Base-by-base conservation (phyloP, 2,329 filamentous ascomycete genomes). In the Clarireedia sp. region DNA sequence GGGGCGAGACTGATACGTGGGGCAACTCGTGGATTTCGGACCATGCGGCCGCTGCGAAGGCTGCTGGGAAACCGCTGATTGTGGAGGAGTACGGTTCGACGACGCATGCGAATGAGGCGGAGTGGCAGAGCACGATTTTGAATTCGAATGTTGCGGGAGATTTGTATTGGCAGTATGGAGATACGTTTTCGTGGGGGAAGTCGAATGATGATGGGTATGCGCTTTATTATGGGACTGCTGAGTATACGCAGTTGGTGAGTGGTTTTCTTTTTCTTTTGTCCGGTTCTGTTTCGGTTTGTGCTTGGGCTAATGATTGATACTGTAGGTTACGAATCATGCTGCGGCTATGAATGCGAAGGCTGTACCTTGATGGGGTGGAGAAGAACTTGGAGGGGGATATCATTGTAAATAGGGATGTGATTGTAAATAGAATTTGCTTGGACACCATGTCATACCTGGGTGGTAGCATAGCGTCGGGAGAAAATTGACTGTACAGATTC, bases 21-120 rank as follows among this genome's bases (percentile, higher is more conserved):
- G 78, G 76, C 8, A 71, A 72, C 46, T 66, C 67, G 7, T 80
- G 77, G 77, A 72, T 78, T 54, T 63, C 63, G 5, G 66, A 71
- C 2, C 77, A 81, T 59, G 75, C 68, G 6, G 65, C 64, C 21
- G 66, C 68, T 6, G 73, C 71, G 40, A 57, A 63, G 23, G 59
- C 67, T 33, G 62, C 71, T 23, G 70, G 69, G 21, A 76, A 75
- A 56, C 72, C 72, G 3, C 69, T 70, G 41, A 58, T 74, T 14
- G 62, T 71, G 37, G 72, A 74, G 54, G 72, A 74, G 55, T 74
- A 73, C 43, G 72, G 72, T 3, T 51, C 60, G 12, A n/a, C 41
- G 3, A 62, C 59, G 9, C 55, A 64, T 45, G 46, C 59, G 4
- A 47, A 56, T 33, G 60, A 65, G 19, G 33, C 40, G 4, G n/a